Evolutionary conservation across 208 protist genomes (phyloP), one percentile per base, ranked within the genome.

Genomic region (Acanthamoeba sp.): DNA sequence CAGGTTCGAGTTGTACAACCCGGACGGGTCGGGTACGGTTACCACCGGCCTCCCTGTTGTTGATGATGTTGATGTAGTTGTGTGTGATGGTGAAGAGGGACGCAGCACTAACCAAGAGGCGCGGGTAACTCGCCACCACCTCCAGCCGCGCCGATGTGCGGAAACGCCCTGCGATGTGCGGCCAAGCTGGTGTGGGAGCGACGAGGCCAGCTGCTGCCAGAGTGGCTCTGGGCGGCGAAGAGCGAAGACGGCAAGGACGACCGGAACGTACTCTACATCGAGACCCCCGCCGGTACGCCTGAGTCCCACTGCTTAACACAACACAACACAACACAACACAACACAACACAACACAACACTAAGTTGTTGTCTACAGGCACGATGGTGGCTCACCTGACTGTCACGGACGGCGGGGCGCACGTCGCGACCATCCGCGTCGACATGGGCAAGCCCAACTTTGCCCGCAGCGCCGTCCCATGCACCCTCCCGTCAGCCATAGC

Each of bases 1-100:
- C 32, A 76, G 66, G 22, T 82, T 82, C 36, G 71, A 82, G 36
- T 38, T 82, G 38, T 82, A 82, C 71, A 82, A 82, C 24, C 71
- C 71, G 5, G 71, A 82, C 27, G 71, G 71, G 7, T 82, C 71
- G 20, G 66, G 66, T 76, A 76, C 12, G 66, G n/a, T n/a, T n/a
- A n/a, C n/a, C n/a, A n/a, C n/a, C n/a, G n/a, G n/a, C n/a, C n/a
- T 18, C 1, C 62, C 48, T 55, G 48, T 18, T 14, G 48, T 55
- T 55, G 48, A 4, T 34, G 59, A 20, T 69, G 20, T 16, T 16
- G 9, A 16, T 36, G 64, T 20, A n/a, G 1, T 2, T 40, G 64
- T 73, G 64, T 73, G 34, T 73, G 27, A n/a, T n/a, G n/a, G n/a
- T n/a, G n/a, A n/a, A n/a, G n/a, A n/a, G n/a, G n/a, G n/a, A n/a